Evolutionary conservation across 306 rosid species (phyloP).

Genomic region (Vachellia pachyceras): DNA sequence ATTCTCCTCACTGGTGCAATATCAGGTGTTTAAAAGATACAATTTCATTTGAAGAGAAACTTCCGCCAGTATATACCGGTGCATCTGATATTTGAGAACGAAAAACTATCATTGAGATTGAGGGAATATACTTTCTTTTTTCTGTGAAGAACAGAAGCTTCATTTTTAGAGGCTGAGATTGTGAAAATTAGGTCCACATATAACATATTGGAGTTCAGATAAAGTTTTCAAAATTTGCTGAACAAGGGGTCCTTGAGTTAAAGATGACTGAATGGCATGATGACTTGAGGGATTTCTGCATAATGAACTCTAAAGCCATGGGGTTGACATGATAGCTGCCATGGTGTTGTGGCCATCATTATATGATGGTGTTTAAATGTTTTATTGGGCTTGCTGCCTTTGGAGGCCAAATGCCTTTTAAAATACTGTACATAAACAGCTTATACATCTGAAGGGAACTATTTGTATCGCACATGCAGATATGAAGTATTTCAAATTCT

Average conservation of each 20-base stretch:
- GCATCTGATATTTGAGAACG: constrained; percentile 2
- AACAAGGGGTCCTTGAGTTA: neutral
- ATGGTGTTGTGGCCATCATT: neutral
- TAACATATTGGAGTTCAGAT: neutral
- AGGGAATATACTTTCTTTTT: neutral
- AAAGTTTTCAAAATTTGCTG: neutral
- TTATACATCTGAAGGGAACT: neutral
- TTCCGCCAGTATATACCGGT: neutral
- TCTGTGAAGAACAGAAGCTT: constrained; percentile 5
- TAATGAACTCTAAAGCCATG: neutral
- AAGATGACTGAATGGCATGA: neutral
- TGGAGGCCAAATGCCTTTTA: neutral
- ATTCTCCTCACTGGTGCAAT: no score
- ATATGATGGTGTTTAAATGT: neutral
- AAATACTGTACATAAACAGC: neutral
- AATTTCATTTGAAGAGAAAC: constrained; percentile 22
- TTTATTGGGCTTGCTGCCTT: neutral
- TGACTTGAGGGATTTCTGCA: neutral
- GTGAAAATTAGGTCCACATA: neutral
- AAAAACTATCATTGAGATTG: constrained; percentile 1
- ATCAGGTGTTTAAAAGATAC: constrained; percentile 23
- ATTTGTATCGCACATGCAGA: neutral
- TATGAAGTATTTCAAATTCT: neutral
- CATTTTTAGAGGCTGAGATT: neutral
- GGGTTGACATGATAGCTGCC: neutral